Evolutionary conservation across 2,329 filamentous ascomycete genomes (phyloP), one percentile per base, ranked within the genome.

Genomic region (Fusarium sp.): DNA sequence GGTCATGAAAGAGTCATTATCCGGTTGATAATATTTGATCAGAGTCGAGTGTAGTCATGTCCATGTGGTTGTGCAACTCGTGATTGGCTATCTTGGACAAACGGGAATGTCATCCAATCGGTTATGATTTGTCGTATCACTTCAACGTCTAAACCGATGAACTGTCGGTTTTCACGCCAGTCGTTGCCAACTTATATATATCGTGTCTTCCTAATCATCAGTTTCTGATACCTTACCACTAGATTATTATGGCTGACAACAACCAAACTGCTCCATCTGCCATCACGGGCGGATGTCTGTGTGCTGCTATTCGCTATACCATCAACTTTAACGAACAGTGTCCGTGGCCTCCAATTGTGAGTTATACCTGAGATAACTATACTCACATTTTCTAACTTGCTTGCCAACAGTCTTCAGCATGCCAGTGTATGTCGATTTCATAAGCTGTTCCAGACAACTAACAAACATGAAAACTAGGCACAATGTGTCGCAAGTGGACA

Each of bases 401-500:
- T 40, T 26, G 2, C 6, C 5, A 27, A 17, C 23, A 69, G 67
- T 69, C 67, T 12, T 69, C 67, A 11, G 49, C 64, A 7, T 69
- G 67, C 40, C 67, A 69, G 14, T 69, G 64, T 69, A 48, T 14
- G 54, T 20, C 37, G 7, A 23, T 33, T 27, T 3, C 20, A 15
- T 10, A 14, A 13, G 7, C 5, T 45, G 10, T n/a, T 18, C 8
- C 27, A n/a, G n/a, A 49, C 33, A 14, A 33, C 17, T 35, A 13
- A 37, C 62, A 26, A 52, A n/a, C n/a, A 20, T 13, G 30, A 18
- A 20, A 33, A 45, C 38, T 30, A 69, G 67, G 67, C 14, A 68
- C 67, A 17, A 69, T 69, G 64, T 69, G 67, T 18, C 60, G 67
- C 40, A 69, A 69, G 14, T 69, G 67, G 67, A 69, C 67, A 15